Percentiles rank a stretch among this genome's conserved stretches.
Evolutionary conservation across 2,329 filamentous ascomycete species (phyloP).

Genomic region (Thielaviopsis euricoi): DNA sequence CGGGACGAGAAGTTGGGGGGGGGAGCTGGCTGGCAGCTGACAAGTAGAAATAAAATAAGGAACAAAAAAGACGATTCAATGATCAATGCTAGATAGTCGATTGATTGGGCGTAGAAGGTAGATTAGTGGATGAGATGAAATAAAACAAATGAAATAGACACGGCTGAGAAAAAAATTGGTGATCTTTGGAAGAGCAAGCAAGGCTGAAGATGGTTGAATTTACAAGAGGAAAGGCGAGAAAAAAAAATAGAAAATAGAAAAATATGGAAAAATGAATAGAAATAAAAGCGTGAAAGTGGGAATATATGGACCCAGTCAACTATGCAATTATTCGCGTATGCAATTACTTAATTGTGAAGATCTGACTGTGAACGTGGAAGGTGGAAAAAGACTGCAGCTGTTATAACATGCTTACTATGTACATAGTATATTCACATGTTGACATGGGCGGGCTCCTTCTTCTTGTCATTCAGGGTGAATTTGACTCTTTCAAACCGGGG

Average conservation of each 20-base stretch:
- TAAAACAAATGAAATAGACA: background rate
- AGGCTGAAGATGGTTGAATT: background rate
- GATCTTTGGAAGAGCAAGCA: background rate
- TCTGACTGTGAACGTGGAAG: too few species aligned
- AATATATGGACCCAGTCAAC: too few species aligned
- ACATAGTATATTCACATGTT: too few species aligned
- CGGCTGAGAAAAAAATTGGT: background rate
- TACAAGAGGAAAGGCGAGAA: background rate
- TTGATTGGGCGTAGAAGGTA: background rate
- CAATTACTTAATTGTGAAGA: too few species aligned
- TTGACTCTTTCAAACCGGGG: too few species aligned
- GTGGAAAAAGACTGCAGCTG: too few species aligned
- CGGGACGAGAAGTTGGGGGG: constrained; percentile 26
- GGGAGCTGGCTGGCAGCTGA: background rate
- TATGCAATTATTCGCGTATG: too few species aligned
- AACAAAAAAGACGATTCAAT: background rate
- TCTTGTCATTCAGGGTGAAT: too few species aligned
- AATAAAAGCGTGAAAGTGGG: too few species aligned
- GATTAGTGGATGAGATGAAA: background rate
- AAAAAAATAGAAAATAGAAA: background rate
- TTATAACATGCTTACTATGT: too few species aligned
- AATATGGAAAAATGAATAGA: background rate
- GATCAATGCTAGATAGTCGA: background rate
- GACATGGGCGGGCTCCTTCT: too few species aligned
- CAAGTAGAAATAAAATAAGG: background rate